phyloP scores from a whole-genome alignment of 2,329 filamentous ascomycete species.

The Leptographium flavum region DNA sequence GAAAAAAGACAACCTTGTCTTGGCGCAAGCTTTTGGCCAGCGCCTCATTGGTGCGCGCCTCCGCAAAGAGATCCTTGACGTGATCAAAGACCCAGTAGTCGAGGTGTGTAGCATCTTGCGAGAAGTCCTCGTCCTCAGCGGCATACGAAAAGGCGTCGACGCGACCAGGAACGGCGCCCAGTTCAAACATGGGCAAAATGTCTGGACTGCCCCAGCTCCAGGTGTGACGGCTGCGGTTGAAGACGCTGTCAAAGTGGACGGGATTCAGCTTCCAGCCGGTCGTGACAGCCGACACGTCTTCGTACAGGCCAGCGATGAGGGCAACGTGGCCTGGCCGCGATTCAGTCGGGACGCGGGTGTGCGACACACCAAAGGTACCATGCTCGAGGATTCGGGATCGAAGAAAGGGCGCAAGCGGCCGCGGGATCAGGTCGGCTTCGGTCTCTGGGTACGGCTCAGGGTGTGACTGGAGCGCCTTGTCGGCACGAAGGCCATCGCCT shows the following conservation, averaged over 20 bases:
- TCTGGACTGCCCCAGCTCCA: constrained; percentile 99
- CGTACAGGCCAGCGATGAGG: constrained; percentile 89
- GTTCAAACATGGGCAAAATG: constrained; percentile 92
- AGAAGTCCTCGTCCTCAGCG: constrained; percentile 81
- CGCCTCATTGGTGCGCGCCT: constrained; percentile 64
- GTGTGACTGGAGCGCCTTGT: constrained; percentile 93
- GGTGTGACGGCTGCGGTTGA: constrained; percentile 90
- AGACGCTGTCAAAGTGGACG: constrained; percentile 96
- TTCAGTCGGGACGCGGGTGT: constrained; percentile 92
- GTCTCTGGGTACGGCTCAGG: constrained; percentile 66
- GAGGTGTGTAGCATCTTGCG: constrained; percentile 62
- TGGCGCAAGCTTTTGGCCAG: constrained; percentile 58
- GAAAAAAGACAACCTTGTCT: constrained; percentile 86
- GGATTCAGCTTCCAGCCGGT: constrained; percentile 98
- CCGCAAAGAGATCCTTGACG: constrained; percentile 73
- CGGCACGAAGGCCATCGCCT: constrained; percentile 87
- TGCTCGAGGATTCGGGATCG: constrained; percentile 77
- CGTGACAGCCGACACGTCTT: constrained; percentile 93
- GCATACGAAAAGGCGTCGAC: constrained; percentile 81
- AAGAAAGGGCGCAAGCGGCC: constrained; percentile 79
- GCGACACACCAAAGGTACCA: constrained; percentile 92
- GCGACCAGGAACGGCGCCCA: constrained; percentile 74
- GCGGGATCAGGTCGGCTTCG: constrained; percentile 52
- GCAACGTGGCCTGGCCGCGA: constrained; percentile 94
- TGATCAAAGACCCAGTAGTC: constrained; percentile 95